A percentile compares a stretch with the other conserved stretches of the same genome.
Conservation (phyloP, 495 filamentous ascomycete species). For the Aspergillus heteromorphus region DNA sequence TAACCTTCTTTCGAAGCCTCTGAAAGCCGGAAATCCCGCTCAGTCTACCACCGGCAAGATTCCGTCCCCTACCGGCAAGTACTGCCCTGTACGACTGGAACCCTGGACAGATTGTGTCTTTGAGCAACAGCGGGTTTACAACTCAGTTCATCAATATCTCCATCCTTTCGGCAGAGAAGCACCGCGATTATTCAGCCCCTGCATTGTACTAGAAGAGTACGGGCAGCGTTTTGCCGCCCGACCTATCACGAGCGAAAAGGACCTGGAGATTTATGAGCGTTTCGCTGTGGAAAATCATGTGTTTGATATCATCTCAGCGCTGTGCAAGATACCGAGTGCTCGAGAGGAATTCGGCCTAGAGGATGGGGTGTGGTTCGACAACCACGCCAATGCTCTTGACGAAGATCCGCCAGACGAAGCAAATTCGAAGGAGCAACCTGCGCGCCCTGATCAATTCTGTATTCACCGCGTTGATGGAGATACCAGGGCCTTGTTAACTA, state of each 20-base stretch:
- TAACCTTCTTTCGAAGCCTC: background rate
- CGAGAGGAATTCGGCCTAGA: slow-evolving; percentile 21
- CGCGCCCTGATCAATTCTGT: slow-evolving; percentile 10
- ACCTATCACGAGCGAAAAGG: background rate
- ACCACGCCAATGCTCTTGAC: slow-evolving; percentile 18
- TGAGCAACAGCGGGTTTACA: background rate
- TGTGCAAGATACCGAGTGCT: slow-evolving; percentile 24
- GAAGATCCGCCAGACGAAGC: background rate
- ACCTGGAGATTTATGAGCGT: background rate
- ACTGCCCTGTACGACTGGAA: background rate
- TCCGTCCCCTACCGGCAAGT: background rate
- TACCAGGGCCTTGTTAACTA: slow-evolving; percentile 24
- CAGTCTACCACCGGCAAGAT: background rate
- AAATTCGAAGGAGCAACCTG: background rate
- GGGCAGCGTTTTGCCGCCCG: background rate
- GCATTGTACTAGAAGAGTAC: background rate
- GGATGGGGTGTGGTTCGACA: slow-evolving; percentile 19
- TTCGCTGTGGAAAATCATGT: slow-evolving; percentile 22
- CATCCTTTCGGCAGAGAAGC: background rate
- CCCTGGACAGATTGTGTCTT: background rate
- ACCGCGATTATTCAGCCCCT: background rate
- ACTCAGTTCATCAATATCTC: background rate
- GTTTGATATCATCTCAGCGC: slow-evolving; percentile 11
- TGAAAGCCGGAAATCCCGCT: background rate
- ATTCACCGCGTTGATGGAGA: slow-evolving; percentile 8